Evolutionary conservation across 1,284 basidiomycete genomes (phyloP).

Genomic region (Hortiboletus rubellus): DNA sequence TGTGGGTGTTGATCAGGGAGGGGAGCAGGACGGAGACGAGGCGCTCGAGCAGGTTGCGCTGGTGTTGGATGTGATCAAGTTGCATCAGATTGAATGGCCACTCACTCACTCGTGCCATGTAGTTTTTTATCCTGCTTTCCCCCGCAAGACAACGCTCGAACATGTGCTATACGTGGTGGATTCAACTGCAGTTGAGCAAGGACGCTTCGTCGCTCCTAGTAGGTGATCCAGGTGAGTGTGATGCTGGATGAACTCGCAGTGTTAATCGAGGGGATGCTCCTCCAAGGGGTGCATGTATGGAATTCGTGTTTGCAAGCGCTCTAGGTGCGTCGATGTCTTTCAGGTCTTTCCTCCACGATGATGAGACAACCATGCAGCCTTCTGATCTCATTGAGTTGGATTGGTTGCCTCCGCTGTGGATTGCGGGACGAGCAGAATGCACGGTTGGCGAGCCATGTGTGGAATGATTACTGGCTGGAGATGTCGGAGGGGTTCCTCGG

Average conservation of each 20-base stretch:
- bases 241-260: conserved; percentile 62
- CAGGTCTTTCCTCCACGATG: not conserved
- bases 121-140: conserved; percentile 74
- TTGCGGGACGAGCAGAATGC: conserved; percentile 92
- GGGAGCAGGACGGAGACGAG: conserved; percentile 81
- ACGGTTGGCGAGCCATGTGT: conserved; percentile 77
- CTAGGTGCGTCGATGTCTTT: conserved; percentile 47
- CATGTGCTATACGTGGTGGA: conserved; percentile 75
- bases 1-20: conserved; percentile 48
- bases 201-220: conserved; percentile 88
- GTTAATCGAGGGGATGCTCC: conserved; percentile 74
- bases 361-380: conserved; percentile 50
- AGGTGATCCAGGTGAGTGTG: conserved; percentile 74
- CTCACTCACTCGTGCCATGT: not conserved
- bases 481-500: conserved; percentile 74
- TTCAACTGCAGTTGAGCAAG: conserved; percentile 83
- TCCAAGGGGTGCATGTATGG: conserved; percentile 89
- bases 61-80: conserved; percentile 81
- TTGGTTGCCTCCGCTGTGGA: conserved; percentile 89
- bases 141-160: conserved; percentile 69
- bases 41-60: conserved; percentile 88
- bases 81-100: conserved; percentile 78
- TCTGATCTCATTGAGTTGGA: conserved; percentile 95
- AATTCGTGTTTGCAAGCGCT: conserved; percentile 91
- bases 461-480: conserved; percentile 97